These are phyloP conservation scores for Mortierella sp. DNA, from an alignment of 371 early-diverging fungal species.

Conservation along the genomic window DNA sequence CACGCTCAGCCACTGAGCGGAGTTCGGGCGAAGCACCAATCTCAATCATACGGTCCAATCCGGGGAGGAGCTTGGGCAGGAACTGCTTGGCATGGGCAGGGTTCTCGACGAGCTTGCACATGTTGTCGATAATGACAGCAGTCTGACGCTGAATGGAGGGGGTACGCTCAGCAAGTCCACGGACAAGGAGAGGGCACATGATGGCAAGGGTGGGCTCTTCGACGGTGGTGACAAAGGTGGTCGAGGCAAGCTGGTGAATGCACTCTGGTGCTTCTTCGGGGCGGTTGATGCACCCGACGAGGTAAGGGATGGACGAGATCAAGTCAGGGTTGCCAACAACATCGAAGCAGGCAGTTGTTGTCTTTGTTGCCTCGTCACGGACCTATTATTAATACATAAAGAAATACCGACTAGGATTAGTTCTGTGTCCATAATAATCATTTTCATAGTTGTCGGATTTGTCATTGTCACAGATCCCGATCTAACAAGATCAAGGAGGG, in stretches of 20 bases:
- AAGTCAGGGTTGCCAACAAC: constrained; percentile 77
- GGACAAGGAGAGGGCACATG: constrained; percentile 58
- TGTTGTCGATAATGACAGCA: constrained; percentile 88
- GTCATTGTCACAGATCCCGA: background rate
- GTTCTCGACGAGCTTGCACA: constrained; percentile 88
- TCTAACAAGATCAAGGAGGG: background rate
- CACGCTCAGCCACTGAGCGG: constrained; percentile 76
- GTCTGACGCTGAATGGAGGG: constrained; percentile 83
- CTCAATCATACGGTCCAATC: constrained; percentile 82
- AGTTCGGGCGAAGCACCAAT: constrained; percentile 88
- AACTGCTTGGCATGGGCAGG: constrained; percentile 87
- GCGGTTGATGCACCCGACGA: constrained; percentile 75
- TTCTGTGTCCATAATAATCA: too few relatives aligned
- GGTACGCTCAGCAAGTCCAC: constrained; percentile 78
- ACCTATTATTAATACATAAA: constrained; percentile 28
- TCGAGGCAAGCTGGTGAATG: constrained; percentile 77
- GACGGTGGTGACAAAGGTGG: constrained; percentile 75
- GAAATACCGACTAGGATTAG: too few relatives aligned
- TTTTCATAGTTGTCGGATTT: background rate
- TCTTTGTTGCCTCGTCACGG: constrained; percentile 41
- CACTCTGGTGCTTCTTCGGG: constrained; percentile 79
- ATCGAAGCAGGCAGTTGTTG: constrained; percentile 56
- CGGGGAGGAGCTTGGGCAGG: constrained; percentile 86
- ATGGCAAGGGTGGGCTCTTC: too few relatives aligned
- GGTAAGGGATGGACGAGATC: constrained; percentile 73